Conservation (phyloP, 202 grass and related monocot genomes). For the Zoysia matrella region DNA sequence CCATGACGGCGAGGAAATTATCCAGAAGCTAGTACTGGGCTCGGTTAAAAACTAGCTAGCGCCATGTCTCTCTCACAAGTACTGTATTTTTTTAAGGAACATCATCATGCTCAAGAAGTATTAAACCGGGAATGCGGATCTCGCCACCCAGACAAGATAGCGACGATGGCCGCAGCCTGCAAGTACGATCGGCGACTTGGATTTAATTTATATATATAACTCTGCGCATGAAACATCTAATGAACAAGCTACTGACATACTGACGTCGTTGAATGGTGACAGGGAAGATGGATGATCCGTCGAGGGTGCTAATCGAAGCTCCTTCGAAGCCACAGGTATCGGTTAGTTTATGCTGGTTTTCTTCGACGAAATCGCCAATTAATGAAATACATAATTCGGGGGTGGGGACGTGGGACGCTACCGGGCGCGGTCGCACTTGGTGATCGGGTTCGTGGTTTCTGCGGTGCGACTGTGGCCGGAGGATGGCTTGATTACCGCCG, state of each 20-base stretch:
- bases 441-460: not conserved
- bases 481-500: too few species aligned
- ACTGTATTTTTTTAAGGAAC: not conserved
- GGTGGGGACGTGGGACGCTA: too few species aligned
- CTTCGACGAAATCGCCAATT: not conserved
- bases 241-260: not conserved
- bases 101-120: not conserved
- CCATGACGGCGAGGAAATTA: not conserved
- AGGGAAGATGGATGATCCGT: not conserved
- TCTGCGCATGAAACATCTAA: not conserved
- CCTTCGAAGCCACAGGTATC: not conserved
- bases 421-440: not conserved
- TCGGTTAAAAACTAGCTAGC: not conserved
- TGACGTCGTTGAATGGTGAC: constrained; percentile 21
- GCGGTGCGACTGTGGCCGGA: not conserved
- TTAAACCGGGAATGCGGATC: constrained; percentile 30
- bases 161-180: not conserved
- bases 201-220: constrained; percentile 34
- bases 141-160: constrained; percentile 30
- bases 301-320: not conserved
- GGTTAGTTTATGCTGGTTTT: not conserved
- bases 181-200: not conserved
- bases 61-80: not conserved
- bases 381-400: not conserved
- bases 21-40: not conserved